These are phyloP conservation scores for Calonectria multiphialidica DNA, from an alignment of 2,329 filamentous ascomycete species.

Conservation along the genomic window DNA sequence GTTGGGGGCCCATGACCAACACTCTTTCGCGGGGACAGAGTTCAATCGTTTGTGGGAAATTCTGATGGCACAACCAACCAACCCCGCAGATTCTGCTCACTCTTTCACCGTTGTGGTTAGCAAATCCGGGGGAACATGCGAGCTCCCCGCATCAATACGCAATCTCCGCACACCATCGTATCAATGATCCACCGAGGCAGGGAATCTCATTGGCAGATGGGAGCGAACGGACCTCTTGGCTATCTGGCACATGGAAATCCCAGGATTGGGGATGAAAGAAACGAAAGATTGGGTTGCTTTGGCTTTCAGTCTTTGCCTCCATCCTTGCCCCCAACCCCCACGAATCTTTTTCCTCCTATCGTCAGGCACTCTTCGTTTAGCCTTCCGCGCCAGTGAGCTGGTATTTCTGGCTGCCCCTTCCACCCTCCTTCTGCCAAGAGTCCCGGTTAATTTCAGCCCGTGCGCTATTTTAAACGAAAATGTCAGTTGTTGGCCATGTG, in stretches of 20 bases:
- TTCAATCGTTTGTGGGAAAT: conserved; percentile 20
- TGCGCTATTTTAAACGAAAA: conserved; percentile 11
- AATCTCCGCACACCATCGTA: conserved; percentile 5
- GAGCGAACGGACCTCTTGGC: not conserved
- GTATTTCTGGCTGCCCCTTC: not conserved
- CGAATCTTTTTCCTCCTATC: not conserved
- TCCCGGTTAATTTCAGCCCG: not conserved
- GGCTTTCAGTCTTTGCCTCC: not conserved
- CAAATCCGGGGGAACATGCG: conserved; percentile 11
- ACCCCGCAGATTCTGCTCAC: not conserved
- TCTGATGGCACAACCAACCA: not conserved
- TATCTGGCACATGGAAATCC: not conserved
- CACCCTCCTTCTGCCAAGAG: not conserved
- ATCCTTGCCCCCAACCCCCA: conserved; percentile 3
- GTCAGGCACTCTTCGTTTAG: not conserved
- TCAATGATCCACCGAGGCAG: conserved; percentile 9
- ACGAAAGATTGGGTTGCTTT: not conserved
- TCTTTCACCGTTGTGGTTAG: not conserved
- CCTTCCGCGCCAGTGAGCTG: conserved; percentile 8
- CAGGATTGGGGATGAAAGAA: not conserved
- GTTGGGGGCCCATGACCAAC: not conserved
- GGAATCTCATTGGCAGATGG: not conserved
- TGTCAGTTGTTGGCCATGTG: conserved; percentile 20
- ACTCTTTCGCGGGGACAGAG: not conserved
- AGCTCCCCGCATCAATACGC: conserved; percentile 6